Base-by-base conservation (phyloP, 805 yeast genomes). In the Ogataea trehalophila region DNA sequence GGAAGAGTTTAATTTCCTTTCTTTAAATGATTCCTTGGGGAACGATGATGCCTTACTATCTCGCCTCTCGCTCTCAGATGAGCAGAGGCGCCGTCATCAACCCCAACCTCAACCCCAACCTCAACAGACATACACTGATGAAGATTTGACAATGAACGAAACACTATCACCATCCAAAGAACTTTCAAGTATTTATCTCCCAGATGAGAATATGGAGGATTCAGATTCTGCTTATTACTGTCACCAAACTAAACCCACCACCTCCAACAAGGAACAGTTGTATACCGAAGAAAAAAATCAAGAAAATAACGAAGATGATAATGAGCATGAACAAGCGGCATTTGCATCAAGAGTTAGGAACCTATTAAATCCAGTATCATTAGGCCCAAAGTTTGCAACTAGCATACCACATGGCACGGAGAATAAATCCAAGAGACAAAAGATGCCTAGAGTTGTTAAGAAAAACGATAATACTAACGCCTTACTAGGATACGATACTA, bases 351-450 rank as follows among this genome's bases (percentile, higher is more conserved):
- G 33, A 13, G 43, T 52, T 23, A 41, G 44, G 17, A 44, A 47
- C 15, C 36, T 55, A 16, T 26, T 54, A 18, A 43, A 46, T 35
- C 65, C 65, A 6, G 56, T 60, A 8, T 39, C 40, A 23, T 37
- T 55, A 11, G 63, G 63, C 5, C 59, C 59, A 4, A 53, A 51
- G 37, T 23, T 57, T 8, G 65, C 65, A 4, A 46, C 51, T 3
- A 22, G 40, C 39, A n/a, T n/a, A n/a, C 23, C 31, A 26, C 33
- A 22, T 20, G 29, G 18, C 16, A 31, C 29, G 23, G 18, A n/a
- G 22, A 16, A 11, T 31, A 11, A 20, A 18, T 4, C 6, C 14
- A 5, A 13, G 48, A 41, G 18, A n/a, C 31, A 14, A 35, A 39
- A 29, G 26, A n/a, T n/a, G 29, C n/a, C 20, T 2, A 36, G 4